A percentile compares a stretch with the other conserved stretches of the same genome.
These are phyloP conservation scores for Aspergillus brasiliensis DNA, from an alignment of 2,329 filamentous ascomycete species.

Conservation along the genomic window DNA sequence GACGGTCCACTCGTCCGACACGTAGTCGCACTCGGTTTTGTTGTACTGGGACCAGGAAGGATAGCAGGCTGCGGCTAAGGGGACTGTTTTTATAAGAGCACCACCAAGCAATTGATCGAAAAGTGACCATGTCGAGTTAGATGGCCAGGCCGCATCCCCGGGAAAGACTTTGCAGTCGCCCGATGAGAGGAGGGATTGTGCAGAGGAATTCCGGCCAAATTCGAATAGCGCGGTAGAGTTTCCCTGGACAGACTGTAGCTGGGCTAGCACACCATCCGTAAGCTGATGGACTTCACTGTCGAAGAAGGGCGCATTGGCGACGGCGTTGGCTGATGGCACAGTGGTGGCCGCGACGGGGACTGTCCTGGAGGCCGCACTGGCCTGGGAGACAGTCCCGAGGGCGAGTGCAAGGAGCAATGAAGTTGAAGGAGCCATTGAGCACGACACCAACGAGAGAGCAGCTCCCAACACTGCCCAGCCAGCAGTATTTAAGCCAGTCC, in stretches of 20 bases:
- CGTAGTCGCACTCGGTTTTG: slow-evolving; percentile 17
- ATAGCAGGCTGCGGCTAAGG: slow-evolving; percentile 31
- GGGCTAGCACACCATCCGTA: slow-evolving; percentile 24
- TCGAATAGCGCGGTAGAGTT: slow-evolving; percentile 23
- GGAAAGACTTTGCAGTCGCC: slow-evolving; percentile 30
- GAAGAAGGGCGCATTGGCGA: slow-evolving; percentile 25
- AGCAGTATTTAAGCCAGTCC: neutral
- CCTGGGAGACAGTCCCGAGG: slow-evolving; percentile 15
- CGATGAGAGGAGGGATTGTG: neutral
- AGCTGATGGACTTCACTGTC: slow-evolving; percentile 30
- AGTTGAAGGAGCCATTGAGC: slow-evolving; percentile 10
- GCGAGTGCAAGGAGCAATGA: slow-evolving; percentile 18
- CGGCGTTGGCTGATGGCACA: neutral
- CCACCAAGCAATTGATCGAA: slow-evolving; percentile 27
- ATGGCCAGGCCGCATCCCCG: slow-evolving; percentile 28
- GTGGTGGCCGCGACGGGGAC: slow-evolving; percentile 14
- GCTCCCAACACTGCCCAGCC: neutral
- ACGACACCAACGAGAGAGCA: neutral
- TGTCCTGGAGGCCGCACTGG: slow-evolving; percentile 13
- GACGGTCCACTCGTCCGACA: slow-evolving; percentile 26
- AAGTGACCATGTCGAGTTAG: slow-evolving; percentile 22
- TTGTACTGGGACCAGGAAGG: slow-evolving; percentile 29
- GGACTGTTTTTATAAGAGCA: slow-evolving; percentile 30
- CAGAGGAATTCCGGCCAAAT: slow-evolving; percentile 22
- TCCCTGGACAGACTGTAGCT: slow-evolving; percentile 7